phyloP scores from a whole-genome alignment of 345 rosid genomes.

The Gossypium bickii region DNA sequence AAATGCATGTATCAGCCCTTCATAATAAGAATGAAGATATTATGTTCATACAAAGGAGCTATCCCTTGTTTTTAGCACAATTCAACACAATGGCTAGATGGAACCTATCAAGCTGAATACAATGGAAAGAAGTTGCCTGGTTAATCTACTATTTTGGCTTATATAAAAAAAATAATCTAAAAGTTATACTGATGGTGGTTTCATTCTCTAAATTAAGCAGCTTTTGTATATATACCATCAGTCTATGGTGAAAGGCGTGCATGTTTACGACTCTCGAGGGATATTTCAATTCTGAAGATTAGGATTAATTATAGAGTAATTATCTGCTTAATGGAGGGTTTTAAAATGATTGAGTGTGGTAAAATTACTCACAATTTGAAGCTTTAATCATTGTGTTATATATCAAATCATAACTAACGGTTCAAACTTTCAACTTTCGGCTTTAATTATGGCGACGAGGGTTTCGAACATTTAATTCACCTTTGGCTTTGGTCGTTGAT shows the following conservation, averaged over 20 bases:
- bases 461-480: background rate
- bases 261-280: background rate
- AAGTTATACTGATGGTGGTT: too few species aligned
- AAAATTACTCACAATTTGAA: slow-evolving; percentile 2
- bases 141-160: too few species aligned
- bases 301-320: background rate
- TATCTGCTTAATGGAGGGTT: background rate
- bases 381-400: background rate
- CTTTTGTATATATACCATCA: background rate
- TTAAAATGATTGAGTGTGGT: background rate
- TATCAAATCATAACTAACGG: background rate
- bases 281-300: background rate
- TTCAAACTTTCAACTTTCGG: slow-evolving; percentile 2
- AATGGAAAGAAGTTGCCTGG: background rate
- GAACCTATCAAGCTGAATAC: background rate
- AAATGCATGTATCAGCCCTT: too few species aligned
- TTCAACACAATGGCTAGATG: background rate
- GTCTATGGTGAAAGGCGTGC: background rate
- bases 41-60: too few species aligned
- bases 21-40: too few species aligned
- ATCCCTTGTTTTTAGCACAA: too few species aligned
- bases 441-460: background rate
- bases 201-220: background rate
- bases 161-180: too few species aligned
- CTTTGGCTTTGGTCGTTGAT: background rate